A percentile compares a stretch with the other conserved stretches of the same genome.
Conservation (phyloP, 116 monocot genomes). For the Cymodocea nodosa region DNA sequence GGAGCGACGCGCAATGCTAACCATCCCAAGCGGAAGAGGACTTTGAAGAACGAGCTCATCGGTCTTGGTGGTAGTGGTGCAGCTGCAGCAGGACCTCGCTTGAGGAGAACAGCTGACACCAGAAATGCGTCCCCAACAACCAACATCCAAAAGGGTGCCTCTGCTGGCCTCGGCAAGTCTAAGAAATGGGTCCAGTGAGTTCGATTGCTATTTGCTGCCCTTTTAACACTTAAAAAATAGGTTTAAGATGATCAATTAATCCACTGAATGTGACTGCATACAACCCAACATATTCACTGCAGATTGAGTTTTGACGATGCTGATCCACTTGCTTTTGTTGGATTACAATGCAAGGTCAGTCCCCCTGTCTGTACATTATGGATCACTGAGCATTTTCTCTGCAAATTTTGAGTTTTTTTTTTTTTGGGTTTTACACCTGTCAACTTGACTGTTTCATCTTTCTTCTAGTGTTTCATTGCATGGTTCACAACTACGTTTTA, state of each 20-base stretch:
- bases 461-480: too few relatives aligned
- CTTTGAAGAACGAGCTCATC: conserved; percentile 25
- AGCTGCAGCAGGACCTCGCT: conserved; percentile 1
- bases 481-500: too few relatives aligned
- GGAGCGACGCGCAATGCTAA: neutral
- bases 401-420: neutral
- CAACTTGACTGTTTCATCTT: too few relatives aligned
- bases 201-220: conserved; percentile 1
- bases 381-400: neutral
- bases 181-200: conserved; percentile 84
- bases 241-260: neutral
- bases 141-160: conserved; percentile 8
- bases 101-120: conserved; percentile 14
- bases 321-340: conserved; percentile 58
- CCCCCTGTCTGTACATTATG: neutral
- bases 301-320: conserved; percentile 66
- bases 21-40: conserved; percentile 9
- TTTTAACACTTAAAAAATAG: neutral
- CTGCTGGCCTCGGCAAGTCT: conserved; percentile 12
- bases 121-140: neutral
- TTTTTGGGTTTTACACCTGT: neutral
- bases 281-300: conserved; percentile 5
- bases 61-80: conserved; percentile 17
- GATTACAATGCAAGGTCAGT: conserved; percentile 80
- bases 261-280: neutral